Evolutionary conservation across 2,329 filamentous ascomycete species (phyloP).

Genomic region (Ceratocystis papillata): DNA sequence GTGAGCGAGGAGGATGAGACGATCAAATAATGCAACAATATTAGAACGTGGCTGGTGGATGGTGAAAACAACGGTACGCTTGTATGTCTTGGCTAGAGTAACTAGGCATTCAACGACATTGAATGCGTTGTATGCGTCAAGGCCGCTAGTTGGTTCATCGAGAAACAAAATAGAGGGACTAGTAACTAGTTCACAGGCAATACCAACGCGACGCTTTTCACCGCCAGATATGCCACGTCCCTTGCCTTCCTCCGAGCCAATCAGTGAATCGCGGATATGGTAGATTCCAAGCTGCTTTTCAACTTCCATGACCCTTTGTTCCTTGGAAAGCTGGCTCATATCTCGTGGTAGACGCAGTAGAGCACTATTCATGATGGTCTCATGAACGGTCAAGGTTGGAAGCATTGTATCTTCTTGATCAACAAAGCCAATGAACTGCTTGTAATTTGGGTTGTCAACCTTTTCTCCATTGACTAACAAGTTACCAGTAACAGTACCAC

Average conservation of each 20-base stretch:
- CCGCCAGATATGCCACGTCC: conserved; percentile 93
- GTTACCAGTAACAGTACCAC: conserved; percentile 63
- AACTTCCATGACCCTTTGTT: conserved; percentile 82
- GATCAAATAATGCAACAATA: conserved; percentile 93
- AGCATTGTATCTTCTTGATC: conserved; percentile 98
- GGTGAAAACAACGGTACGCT: conserved; percentile 93
- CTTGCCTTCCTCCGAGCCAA: conserved; percentile 89
- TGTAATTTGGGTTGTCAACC: conserved; percentile 72
- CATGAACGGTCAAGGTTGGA: conserved; percentile 89
- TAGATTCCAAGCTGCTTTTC: conserved; percentile 92
- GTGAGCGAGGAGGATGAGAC: conserved; percentile 79
- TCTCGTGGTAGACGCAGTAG: conserved; percentile 81
- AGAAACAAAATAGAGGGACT: conserved; percentile 95
- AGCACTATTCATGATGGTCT: conserved; percentile 92
- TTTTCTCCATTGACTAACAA: conserved; percentile 93
- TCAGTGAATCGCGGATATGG: conserved; percentile 86
- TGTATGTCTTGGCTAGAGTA: conserved; percentile 88
- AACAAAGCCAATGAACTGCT: conserved; percentile 87
- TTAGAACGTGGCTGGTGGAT: conserved; percentile 98
- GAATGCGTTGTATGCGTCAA: conserved; percentile 95
- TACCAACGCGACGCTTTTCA: conserved; percentile 90
- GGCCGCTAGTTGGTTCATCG: conserved; percentile 90
- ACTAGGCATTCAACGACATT: conserved; percentile 96
- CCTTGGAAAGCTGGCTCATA: conserved; percentile 80
- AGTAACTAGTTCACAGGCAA: conserved; percentile 94